Evolutionary conservation across 2,329 filamentous ascomycete genomes (phyloP), one percentile per base, ranked within the genome.

Genomic region (Ophiocordyceps unilateralis): DNA sequence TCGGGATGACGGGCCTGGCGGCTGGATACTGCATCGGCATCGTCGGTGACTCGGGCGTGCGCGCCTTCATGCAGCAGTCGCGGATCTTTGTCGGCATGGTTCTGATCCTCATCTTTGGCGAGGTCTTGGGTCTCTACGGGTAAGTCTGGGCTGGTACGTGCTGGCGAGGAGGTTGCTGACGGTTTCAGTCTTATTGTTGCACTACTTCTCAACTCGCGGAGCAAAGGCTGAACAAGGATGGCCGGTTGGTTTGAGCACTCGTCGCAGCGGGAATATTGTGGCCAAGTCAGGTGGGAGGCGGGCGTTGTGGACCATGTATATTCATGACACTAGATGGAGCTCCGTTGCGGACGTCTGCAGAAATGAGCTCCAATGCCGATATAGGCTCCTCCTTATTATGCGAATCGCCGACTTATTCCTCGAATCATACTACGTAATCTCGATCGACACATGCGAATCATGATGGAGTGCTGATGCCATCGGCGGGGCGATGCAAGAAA

Each of bases 51-150:
- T 81, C 80, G 65, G 88, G 91, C 47, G 89, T 96, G 43, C 79
- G 91, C 53, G 80, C 87, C 45, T 96, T 93, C 67, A 94, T 98
- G 87, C 78, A 86, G 56, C 91, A 98, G 64, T 93, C 84, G 41
- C 77, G 89, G 49, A 83, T 98, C 51, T 98, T 95, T 54, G 91
- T 98, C 41, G 91, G 91, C 62, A 96, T 96, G 91, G 89, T 98
- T 40, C 67, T 98, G 55, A 96, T 96, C 53, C 74, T 96, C 49
- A 98, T 98, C 75, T 98, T 98, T 59, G 91, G 86, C 45, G 91
- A 98, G 70, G 91, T 98, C 17, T 61, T 98, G 59, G 91, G 91
- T 61, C 79, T 98, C 26, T 98, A 98, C 57, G 91, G 91, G 86
- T 94, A 71, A 52, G 81, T 60, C 48, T 12, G 12, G 12, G n/a